Base-by-base conservation (phyloP, 768 basidiomycete genomes). In the Tulasnella sp. region DNA sequence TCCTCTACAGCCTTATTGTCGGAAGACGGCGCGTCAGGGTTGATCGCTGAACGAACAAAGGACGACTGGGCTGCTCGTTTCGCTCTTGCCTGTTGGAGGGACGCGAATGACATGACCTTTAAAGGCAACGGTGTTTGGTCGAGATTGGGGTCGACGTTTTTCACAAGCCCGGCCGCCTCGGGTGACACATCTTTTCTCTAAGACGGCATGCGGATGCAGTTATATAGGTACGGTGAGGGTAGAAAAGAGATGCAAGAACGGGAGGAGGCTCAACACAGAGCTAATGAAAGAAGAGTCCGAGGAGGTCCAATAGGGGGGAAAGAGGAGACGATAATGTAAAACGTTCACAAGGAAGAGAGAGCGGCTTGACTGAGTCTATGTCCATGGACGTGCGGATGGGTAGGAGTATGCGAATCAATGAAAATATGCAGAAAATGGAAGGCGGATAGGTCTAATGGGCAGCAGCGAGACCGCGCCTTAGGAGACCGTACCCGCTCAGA, bases 401-500 rank as follows among this genome's bases (percentile, higher is more conserved):
- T n/a, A 36, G 36, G 36, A 5, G 36, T 22, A 32, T 17, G 64
- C 3, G 64, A 41, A 34, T 9, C 19, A 34, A 34, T 11, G 64
- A 17, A 16, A 66, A 59, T 32, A 22, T 59, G 26, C 52, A 6
- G 52, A 29, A 59, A n/a, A n/a, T n/a, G n/a, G n/a, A n/a, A n/a
- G n/a, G n/a, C n/a, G n/a, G n/a, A n/a, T n/a, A n/a, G n/a, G 22
- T 32, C 11, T 59, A 59, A 14, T 59, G 52, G 2, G 7, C 52
- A 12, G 59, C 47, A 9, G 44, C 44, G 12, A 62, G 47, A 12
- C 47, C 69, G 12, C 63, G 42, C 44, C 73, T 74, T 12, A 74
- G 62, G 52, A 74, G 26, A 6, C 72, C 34, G 42, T 72, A 74
- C 3, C 73, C 73, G 34, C 73, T 65, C 11, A 74, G 35, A 16